Conservation (phyloP, 345 rosid species). For the Fremontodendron californicum region DNA sequence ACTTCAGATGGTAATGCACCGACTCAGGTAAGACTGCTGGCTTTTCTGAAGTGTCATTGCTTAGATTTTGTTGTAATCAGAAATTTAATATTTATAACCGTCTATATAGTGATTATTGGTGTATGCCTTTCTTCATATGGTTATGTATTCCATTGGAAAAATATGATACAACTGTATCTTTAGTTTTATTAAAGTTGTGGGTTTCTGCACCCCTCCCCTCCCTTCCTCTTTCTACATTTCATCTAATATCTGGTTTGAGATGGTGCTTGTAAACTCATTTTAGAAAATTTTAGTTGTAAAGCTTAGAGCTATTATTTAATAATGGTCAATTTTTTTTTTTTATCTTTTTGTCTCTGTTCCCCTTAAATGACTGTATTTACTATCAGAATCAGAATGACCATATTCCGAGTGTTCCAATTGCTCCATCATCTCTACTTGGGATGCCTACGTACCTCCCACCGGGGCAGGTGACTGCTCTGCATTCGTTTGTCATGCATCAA, state of each 20-base stretch:
- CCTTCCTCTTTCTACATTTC: background rate
- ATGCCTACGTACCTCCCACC: slow-evolving; percentile 65
- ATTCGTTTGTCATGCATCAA: slow-evolving; percentile 74
- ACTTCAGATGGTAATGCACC: slow-evolving; percentile 46
- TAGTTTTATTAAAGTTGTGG: background rate
- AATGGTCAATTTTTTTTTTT: background rate
- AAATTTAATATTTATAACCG: background rate
- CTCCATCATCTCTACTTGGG: slow-evolving; percentile 42
- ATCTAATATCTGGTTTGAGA: background rate
- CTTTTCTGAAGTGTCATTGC: background rate
- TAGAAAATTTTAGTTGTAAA: background rate
- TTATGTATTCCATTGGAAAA: background rate
- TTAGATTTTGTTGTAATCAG: background rate
- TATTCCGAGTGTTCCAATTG: slow-evolving; percentile 47
- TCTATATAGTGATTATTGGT: background rate
- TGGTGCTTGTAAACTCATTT: background rate
- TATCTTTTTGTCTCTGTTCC: background rate
- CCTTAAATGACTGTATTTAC: background rate
- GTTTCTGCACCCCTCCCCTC: background rate
- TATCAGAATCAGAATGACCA: slow-evolving; percentile 34
- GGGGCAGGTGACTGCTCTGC: slow-evolving; percentile 72
- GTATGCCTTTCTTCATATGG: background rate
- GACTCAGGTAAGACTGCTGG: slow-evolving; percentile 44
- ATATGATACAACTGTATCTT: background rate
- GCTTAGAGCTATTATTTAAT: background rate